Percentiles rank a stretch among this genome's conserved stretches.
These are phyloP conservation scores for Lithospermum erythrorhizon DNA, from an alignment of 257 asterid species.

Conservation along the genomic window DNA sequence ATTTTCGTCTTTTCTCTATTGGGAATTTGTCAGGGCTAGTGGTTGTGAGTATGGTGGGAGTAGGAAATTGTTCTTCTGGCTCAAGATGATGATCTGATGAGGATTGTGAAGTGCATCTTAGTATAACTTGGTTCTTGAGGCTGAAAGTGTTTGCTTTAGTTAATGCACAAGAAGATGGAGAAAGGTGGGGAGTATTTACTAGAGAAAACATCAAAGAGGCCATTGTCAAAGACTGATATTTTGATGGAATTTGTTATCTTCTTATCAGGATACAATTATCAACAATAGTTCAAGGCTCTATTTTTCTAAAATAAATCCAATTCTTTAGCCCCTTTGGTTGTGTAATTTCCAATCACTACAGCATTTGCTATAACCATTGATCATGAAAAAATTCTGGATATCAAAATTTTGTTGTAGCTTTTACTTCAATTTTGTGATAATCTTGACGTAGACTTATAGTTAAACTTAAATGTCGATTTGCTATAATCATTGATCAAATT, in stretches of 20 bases:
- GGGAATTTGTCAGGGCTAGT: conserved; percentile 55
- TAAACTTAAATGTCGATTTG: too few relatives aligned
- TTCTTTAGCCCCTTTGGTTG: too few relatives aligned
- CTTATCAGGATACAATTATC: too few relatives aligned
- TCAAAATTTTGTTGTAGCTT: too few relatives aligned
- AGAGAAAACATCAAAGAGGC: background rate
- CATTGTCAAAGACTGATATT: background rate
- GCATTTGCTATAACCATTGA: too few relatives aligned
- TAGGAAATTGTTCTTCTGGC: conserved; percentile 30
- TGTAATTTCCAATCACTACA: too few relatives aligned
- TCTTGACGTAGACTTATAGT: too few relatives aligned
- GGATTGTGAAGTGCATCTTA: background rate
- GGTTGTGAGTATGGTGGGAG: conserved; percentile 38
- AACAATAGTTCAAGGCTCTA: too few relatives aligned
- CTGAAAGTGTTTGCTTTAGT: background rate
- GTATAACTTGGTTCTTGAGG: background rate
- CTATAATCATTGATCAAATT: too few relatives aligned
- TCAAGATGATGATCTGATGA: conserved; percentile 18
- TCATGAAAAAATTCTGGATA: too few relatives aligned
- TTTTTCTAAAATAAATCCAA: too few relatives aligned
- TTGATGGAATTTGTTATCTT: background rate
- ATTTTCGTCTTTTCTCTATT: conserved; percentile 48
- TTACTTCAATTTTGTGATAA: too few relatives aligned
- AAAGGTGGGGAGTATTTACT: background rate
- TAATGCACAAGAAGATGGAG: background rate